Evolutionary conservation across 2,329 filamentous ascomycete species (phyloP).

Genomic region (Colletotrichum melonis): DNA sequence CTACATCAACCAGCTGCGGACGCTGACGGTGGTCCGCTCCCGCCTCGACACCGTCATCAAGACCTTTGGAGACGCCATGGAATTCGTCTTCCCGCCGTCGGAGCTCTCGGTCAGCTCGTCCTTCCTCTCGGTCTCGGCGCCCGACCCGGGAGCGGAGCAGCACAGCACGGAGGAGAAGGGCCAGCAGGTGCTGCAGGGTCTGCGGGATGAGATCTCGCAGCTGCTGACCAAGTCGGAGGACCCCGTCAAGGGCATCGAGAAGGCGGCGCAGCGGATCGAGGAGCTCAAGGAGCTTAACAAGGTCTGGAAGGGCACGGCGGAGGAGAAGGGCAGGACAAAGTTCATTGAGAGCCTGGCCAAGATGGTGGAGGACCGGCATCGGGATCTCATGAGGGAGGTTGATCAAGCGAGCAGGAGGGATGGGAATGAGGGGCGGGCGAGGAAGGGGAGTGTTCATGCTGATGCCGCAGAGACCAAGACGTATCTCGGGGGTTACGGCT

Average conservation of each 20-base stretch:
- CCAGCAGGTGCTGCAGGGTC: conserved; percentile 78
- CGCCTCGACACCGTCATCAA: conserved; percentile 92
- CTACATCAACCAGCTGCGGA: conserved; percentile 83
- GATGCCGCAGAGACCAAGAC: conserved; percentile 53
- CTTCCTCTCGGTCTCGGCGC: conserved; percentile 90
- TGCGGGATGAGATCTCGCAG: conserved; percentile 77
- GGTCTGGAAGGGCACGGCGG: conserved; percentile 97
- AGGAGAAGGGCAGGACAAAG: conserved; percentile 85
- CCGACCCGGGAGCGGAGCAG: conserved; percentile 70
- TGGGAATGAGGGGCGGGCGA: conserved; percentile 45
- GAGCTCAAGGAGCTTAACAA: conserved; percentile 78
- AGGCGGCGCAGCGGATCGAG: conserved; percentile 79
- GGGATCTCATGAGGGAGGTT: conserved; percentile 63
- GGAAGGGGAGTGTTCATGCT: conserved; percentile 48
- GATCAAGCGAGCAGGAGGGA: conserved; percentile 55
- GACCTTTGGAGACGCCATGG: conserved; percentile 94
- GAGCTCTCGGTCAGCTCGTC: conserved; percentile 86
- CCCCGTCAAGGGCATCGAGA: conserved; percentile 75
- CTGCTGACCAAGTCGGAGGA: conserved; percentile 70
- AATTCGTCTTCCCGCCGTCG: conserved; percentile 91
- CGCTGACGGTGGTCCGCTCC: conserved; percentile 81
- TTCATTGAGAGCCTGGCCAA: conserved; percentile 86
- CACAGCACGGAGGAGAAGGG: conserved; percentile 87
- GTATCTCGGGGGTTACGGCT: conserved; percentile 64
- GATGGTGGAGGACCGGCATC: conserved; percentile 81